Percentiles rank a stretch among this genome's conserved stretches.
phyloP scores from a whole-genome alignment of 2,329 filamentous ascomycete genomes.

The Cordyceps cateniannulata region DNA sequence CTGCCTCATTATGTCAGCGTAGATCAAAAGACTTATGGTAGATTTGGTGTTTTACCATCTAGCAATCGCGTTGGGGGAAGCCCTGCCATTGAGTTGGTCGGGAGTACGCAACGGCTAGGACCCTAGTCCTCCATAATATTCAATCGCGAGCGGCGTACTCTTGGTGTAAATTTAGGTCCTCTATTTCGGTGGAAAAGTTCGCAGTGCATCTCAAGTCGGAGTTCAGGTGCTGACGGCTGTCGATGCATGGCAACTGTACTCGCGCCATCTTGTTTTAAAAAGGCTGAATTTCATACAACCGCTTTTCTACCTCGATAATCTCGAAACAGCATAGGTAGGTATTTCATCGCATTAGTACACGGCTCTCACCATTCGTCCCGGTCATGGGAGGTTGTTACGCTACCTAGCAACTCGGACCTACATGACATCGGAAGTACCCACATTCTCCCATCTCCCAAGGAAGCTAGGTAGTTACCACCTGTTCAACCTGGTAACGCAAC shows the following conservation, averaged over 20 bases:
- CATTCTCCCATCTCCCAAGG: background rate
- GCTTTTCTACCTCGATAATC: too few species aligned
- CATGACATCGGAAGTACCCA: background rate
- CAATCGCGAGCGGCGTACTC: background rate
- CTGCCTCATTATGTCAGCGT: slow-evolving; percentile 90
- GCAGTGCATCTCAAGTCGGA: slow-evolving; percentile 4
- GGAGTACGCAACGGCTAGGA: slow-evolving; percentile 60
- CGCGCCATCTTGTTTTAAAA: background rate
- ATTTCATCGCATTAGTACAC: too few species aligned
- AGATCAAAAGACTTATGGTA: slow-evolving; percentile 91
- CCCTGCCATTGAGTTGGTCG: slow-evolving; percentile 53
- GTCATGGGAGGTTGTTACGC: background rate
- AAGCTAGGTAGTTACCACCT: background rate
- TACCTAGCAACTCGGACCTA: background rate
- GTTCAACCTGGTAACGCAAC: background rate
- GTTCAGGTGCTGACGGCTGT: background rate
- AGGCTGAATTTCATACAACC: too few species aligned
- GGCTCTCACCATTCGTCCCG: too few species aligned
- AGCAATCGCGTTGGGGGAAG: slow-evolving; percentile 33
- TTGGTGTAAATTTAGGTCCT: background rate
- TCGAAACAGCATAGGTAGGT: too few species aligned
- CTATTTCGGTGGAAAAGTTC: background rate
- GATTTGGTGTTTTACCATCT: slow-evolving; percentile 80
- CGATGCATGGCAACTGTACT: background rate
- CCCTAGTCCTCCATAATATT: slow-evolving; percentile 38